A percentile compares a stretch with the other conserved stretches of the same genome.
phyloP scores from a whole-genome alignment of 352 stramenopile genomes.

The Thraustotheca clavata region DNA sequence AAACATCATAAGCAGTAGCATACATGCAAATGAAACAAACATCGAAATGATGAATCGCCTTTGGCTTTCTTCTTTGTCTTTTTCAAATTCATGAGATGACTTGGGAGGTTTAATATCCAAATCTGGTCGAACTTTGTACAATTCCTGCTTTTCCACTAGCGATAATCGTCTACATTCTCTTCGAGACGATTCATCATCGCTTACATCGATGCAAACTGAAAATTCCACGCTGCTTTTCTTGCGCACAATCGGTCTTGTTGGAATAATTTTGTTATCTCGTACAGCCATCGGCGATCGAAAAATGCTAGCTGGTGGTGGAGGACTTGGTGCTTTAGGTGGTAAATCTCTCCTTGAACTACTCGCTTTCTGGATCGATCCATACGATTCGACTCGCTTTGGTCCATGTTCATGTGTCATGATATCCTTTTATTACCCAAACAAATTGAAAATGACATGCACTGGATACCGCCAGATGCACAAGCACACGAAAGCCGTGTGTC shows the following conservation, averaged over 20 bases:
- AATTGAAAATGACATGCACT: too few species aligned
- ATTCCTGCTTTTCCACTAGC: constrained; percentile 66
- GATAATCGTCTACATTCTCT: constrained; percentile 45
- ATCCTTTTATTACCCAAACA: too few species aligned
- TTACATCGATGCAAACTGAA: constrained; percentile 1
- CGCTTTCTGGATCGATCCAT: background rate
- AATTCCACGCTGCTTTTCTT: constrained; percentile 21
- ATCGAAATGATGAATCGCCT: constrained; percentile 1
- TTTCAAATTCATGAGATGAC: background rate
- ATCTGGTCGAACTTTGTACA: constrained; percentile 74
- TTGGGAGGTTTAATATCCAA: constrained; percentile 47
- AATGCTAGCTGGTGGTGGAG: background rate
- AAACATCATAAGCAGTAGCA: constrained; percentile 15
- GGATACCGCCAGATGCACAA: too few species aligned
- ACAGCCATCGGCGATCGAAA: constrained; percentile 8
- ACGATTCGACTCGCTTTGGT: constrained; percentile 3
- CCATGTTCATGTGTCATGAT: too few species aligned
- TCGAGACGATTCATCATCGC: background rate
- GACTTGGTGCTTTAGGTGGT: background rate
- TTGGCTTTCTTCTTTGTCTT: constrained; percentile 1
- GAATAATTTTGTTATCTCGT: constrained; percentile 12
- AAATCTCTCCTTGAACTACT: background rate
- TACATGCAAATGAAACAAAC: constrained; percentile 1
- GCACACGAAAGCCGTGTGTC: too few species aligned
- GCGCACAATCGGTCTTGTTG: background rate